These are phyloP conservation scores for Botrytis aclada DNA, from an alignment of 2,329 filamentous ascomycete species.

Conservation along the genomic window DNA sequence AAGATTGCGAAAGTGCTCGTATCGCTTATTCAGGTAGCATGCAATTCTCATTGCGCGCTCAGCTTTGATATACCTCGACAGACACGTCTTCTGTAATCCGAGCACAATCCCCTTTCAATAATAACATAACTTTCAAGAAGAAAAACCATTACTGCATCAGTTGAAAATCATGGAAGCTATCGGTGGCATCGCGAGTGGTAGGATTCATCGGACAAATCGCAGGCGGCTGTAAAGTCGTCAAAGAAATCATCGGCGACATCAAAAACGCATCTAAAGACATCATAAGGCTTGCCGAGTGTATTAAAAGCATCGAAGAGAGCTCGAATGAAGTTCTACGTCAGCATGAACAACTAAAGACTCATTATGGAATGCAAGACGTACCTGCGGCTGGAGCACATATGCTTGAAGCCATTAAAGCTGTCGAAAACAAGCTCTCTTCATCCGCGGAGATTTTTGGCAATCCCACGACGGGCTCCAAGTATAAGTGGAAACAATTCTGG, in stretches of 20 bases:
- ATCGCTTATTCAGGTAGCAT: not conserved
- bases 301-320: not conserved
- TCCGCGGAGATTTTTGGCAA: not conserved
- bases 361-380: not conserved
- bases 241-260: not conserved
- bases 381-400: not conserved
- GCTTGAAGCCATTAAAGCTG: not conserved
- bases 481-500: not conserved
- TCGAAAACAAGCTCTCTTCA: not conserved
- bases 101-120: not conserved
- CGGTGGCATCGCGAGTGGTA: not conserved
- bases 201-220: not conserved
- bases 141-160: not conserved
- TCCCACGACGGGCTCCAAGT: not conserved
- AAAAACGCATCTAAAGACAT: not conserved
- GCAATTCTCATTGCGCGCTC: not conserved
- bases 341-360: not conserved
- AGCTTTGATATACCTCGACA: not conserved
- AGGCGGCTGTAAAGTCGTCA: not conserved
- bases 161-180: not conserved
- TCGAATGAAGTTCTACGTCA: not conserved
- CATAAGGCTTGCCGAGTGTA: not conserved
- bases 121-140: not conserved
- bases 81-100: rapidly evolving
- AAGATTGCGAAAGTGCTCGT: not conserved